Conservation (phyloP, 495 filamentous ascomycete species). For the Xylaria cubensis region DNA sequence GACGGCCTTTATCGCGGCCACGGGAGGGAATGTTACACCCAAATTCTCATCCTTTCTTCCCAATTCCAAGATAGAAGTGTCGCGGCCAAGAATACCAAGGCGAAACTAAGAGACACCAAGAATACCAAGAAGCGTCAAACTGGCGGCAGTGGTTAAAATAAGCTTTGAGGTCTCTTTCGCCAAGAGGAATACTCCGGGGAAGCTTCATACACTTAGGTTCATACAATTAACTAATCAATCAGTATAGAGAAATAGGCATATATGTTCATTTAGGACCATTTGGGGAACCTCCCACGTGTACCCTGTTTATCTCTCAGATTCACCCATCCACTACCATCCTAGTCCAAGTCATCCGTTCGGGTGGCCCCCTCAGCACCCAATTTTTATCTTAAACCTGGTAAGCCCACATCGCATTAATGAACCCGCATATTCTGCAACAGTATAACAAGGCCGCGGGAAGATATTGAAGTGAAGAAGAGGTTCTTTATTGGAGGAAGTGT, state of each 20-base stretch:
- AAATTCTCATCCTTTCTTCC: not conserved
- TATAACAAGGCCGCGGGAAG: not conserved
- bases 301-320: not conserved
- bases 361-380: not conserved
- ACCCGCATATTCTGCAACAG: slow-evolving; percentile 2
- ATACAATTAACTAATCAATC: not conserved
- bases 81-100: slow-evolving; percentile 26
- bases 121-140: slow-evolving; percentile 14
- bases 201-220: not conserved
- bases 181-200: slow-evolving; percentile 20
- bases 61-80: not conserved
- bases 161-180: slow-evolving; percentile 15
- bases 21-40: slow-evolving; percentile 8
- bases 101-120: slow-evolving; percentile 15
- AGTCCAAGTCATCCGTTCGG: slow-evolving; percentile 2
- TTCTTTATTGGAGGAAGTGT: not conserved
- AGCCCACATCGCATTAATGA: slow-evolving; percentile 1
- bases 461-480: not conserved
- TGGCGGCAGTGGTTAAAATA: slow-evolving; percentile 19
- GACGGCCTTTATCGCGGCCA: not conserved
- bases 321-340: not conserved
- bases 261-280: not conserved
- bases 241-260: not conserved
- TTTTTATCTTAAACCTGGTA: not conserved
- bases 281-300: not conserved